These are phyloP conservation scores for Pezicula radicicola DNA, from an alignment of 2,329 filamentous ascomycete genomes.

Conservation along the genomic window DNA sequence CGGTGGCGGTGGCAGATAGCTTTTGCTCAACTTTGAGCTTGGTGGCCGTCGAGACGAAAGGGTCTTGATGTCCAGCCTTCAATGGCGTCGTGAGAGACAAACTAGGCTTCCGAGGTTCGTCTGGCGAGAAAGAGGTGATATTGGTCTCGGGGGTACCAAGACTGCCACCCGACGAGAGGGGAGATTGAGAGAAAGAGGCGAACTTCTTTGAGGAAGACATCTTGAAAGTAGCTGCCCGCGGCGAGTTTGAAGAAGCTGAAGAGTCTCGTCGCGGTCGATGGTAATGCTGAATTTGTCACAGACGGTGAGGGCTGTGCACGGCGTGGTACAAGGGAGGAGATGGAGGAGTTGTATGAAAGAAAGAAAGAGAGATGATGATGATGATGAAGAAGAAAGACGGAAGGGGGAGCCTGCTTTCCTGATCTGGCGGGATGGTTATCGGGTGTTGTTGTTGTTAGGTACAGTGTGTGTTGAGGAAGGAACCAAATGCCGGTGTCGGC, in stretches of 20 bases:
- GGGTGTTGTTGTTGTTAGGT: no score
- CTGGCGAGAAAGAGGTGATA: constrained; percentile 61
- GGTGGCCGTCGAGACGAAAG: constrained; percentile 42
- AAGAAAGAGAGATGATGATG: no score
- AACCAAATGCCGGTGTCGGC: no score
- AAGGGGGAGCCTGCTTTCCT: no score
- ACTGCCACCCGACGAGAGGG: constrained; percentile 44
- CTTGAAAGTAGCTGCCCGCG: neutral
- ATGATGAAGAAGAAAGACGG: no score
- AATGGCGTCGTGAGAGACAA: constrained; percentile 5
- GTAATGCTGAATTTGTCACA: no score
- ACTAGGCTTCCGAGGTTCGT: constrained; percentile 36
- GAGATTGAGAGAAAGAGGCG: constrained; percentile 7
- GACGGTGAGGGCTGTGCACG: no score
- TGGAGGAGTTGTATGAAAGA: no score
- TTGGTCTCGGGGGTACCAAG: constrained; percentile 63
- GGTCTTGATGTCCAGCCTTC: constrained; percentile 32
- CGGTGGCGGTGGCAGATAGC: constrained; percentile 61
- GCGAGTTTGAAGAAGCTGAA: neutral
- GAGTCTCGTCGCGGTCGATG: no score
- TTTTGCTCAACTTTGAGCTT: constrained; percentile 37
- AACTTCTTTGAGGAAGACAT: constrained; percentile 6
- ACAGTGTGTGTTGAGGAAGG: no score
- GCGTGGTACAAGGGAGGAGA: no score
- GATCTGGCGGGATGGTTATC: no score